Percentiles rank a stretch among this genome's conserved stretches.
phyloP scores from a whole-genome alignment of 1,284 basidiomycete genomes.

The Melampsora larici-populina region DNA sequence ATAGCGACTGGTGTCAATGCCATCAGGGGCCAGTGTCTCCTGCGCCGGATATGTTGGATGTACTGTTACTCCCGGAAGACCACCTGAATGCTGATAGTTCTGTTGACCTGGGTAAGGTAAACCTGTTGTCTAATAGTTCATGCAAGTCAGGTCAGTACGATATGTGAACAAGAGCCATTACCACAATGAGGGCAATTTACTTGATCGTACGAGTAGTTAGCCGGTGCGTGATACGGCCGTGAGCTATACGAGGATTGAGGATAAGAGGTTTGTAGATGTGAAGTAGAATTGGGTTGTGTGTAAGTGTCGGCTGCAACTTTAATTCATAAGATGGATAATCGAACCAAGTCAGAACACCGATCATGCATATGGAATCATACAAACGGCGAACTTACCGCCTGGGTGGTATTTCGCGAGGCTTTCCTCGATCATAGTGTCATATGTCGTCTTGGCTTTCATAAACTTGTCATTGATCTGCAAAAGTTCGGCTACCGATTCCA shows the following conservation, averaged over 20 bases:
- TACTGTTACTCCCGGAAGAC: background rate
- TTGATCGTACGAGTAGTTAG: conserved; percentile 28
- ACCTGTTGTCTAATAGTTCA: background rate
- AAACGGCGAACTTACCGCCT: conserved; percentile 30
- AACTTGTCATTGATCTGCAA: conserved; percentile 49
- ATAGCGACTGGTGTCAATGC: conserved; percentile 37
- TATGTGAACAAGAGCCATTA: background rate
- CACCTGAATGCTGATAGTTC: conserved; percentile 10
- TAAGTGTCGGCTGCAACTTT: conserved; percentile 35
- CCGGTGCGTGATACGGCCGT: conserved; percentile 20
- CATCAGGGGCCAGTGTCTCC: conserved; percentile 16
- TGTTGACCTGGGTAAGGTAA: background rate
- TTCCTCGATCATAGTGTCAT: conserved; percentile 48
- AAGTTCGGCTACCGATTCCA: conserved; percentile 47
- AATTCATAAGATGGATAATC: background rate
- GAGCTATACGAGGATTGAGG: conserved; percentile 5
- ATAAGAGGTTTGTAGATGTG: background rate
- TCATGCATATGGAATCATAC: background rate
- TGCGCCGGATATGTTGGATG: conserved; percentile 23
- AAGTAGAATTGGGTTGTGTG: conserved; percentile 39
- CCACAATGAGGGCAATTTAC: conserved; percentile 5
- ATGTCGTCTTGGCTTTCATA: conserved; percentile 48
- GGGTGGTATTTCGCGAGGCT: conserved; percentile 40
- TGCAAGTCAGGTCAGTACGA: background rate
- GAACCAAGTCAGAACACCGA: background rate